Percentiles rank a stretch among this genome's conserved stretches.
phyloP scores from a whole-genome alignment of 495 filamentous ascomycete species.

The Trichoderma asperelloides region DNA sequence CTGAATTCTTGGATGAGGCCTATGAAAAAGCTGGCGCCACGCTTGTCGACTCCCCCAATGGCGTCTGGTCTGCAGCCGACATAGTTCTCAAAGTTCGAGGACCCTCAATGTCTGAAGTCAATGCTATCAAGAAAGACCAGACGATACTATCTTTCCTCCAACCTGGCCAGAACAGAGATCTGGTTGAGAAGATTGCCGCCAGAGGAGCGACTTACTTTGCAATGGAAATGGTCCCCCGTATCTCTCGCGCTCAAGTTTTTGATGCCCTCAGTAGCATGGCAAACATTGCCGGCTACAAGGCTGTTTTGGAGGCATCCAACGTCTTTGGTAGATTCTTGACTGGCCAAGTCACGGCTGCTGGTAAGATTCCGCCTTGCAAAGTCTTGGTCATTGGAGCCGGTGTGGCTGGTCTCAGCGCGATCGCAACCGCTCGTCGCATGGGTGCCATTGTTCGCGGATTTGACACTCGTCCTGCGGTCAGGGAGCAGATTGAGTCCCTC shows the following conservation, averaged over 20 bases:
- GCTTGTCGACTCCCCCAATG: conserved; percentile 46
- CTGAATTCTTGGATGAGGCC: conserved; percentile 61
- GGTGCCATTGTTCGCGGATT: conserved; percentile 81
- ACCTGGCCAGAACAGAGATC: conserved; percentile 57
- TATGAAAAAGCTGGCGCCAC: conserved; percentile 67
- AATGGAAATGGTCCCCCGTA: conserved; percentile 78
- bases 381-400: conserved; percentile 76
- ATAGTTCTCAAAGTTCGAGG: conserved; percentile 73
- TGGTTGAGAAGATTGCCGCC: conserved; percentile 58
- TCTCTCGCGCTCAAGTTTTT: conserved; percentile 72
- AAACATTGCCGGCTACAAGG: conserved; percentile 82
- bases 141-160: conserved; percentile 70
- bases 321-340: conserved; percentile 75
- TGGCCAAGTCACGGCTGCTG: conserved; percentile 75
- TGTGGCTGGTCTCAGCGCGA: conserved; percentile 73
- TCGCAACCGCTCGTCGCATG: conserved; percentile 67
- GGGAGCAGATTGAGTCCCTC: conserved; percentile 76
- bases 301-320: conserved; percentile 73
- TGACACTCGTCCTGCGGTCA: conserved; percentile 67
- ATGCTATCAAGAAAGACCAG: conserved; percentile 49
- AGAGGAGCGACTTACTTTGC: conserved; percentile 61
- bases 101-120: conserved; percentile 55
- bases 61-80: conserved; percentile 59
- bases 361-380: conserved; percentile 74
- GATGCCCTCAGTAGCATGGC: conserved; percentile 80